Base-by-base conservation (phyloP, 163 green algal genomes). In the Trebouxiophyceae sp. region DNA sequence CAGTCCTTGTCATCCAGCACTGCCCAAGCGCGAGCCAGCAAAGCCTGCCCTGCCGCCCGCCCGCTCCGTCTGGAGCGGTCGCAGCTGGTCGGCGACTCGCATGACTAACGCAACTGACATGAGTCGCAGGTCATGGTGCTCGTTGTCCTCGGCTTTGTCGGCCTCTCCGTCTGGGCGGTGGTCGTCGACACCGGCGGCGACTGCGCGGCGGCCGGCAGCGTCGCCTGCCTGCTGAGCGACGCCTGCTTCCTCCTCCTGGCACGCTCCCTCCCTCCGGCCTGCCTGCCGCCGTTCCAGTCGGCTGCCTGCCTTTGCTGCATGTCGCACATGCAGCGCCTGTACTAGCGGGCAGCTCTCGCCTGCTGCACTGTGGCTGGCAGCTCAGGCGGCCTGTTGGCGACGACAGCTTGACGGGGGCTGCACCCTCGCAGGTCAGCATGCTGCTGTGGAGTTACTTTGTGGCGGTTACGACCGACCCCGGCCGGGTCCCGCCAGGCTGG, bases 361-460 rank as follows among this genome's bases (percentile, higher is more conserved):
- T n/a, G n/a, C n/a, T n/a, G n/a, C n/a, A n/a, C n/a, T n/a, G n/a
- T n/a, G n/a, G n/a, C n/a, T n/a, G n/a, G n/a, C n/a, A n/a, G n/a
- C n/a, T n/a, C n/a, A n/a, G n/a, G n/a, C n/a, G n/a, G n/a, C n/a
- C n/a, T n/a, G n/a, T n/a, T n/a, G n/a, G n/a, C n/a, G n/a, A n/a
- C n/a, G n/a, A n/a, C n/a, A n/a, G n/a, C n/a, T n/a, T n/a, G n/a
- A n/a, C n/a, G n/a, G n/a, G n/a, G n/a, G n/a, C n/a, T n/a, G n/a
- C n/a, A n/a, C n/a, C n/a, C n/a, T n/a, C n/a, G 39, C 59, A 82
- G 68, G 74, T 85, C 4, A 63, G 19, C 2, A 77, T 89, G 69
- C 26, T 86, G 50, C 34, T 87, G 0, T 95, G 87, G 89, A 81
- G 62, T 33, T 96, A 96, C 71, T 75, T 93, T 34, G 82, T 81